Evolutionary conservation across 805 yeast species (phyloP), one percentile per base, ranked within the genome.

Genomic region (Clavispora phyllophila): DNA sequence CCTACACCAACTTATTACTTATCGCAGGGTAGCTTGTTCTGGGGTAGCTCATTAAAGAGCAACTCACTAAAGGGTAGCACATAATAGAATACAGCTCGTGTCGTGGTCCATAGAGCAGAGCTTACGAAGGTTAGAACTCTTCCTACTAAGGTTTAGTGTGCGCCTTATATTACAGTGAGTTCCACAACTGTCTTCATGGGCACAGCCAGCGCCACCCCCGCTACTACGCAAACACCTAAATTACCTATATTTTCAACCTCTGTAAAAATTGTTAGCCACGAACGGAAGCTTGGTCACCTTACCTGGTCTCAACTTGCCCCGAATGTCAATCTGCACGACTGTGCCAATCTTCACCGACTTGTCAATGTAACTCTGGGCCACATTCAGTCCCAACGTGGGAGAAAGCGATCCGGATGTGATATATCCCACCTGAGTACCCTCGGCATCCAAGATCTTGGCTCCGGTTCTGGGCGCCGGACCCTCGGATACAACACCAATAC

Each of bases 391-490:
- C 42, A 85, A 62, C 17, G 76, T 71, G 56, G 84, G 73, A 50
- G 84, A 70, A 42, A 81, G 68, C 63, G 81, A 55, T 68, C 87
- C 71, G 73, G 98, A 60, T 3, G 72, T 65, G 78, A 81, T 60
- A 75, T 74, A 58, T 37, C 82, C 74, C 60, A 80, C 70, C 46
- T 68, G 68, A 27, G 71, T 70, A 18, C 81, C 81, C 22, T 75
- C 78, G n/a, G 60, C 62, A 40, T 67, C 60, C 50, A 73, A 82
- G 12, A 91, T 76, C 53, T 78, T 79, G 51, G 78, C 71, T 9
- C 86, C 88, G 20, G 82, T 84, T 64, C 99, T 81, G 25, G 98
- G 96, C 2, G 99, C 88, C 9, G 98, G 97, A 1, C 98, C 97
- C 50, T 73, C 75, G 7, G 83, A 78, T 10, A 65, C 62, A 54